Percentiles rank a stretch among this genome's conserved stretches.
phyloP scores from a whole-genome alignment of 2,329 filamentous ascomycete species.

The Sclerotinia spermophila region DNA sequence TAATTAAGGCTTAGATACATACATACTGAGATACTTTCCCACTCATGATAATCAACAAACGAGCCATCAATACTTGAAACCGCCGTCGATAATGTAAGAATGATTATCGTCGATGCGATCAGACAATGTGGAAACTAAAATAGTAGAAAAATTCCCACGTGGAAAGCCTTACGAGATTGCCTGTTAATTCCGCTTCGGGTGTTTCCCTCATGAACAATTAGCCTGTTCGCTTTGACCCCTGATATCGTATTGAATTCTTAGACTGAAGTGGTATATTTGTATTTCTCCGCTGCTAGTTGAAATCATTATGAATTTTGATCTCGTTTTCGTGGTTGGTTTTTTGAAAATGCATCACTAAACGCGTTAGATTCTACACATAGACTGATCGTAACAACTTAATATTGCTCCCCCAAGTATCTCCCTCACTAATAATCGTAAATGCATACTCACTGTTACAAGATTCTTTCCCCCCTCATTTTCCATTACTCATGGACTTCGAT shows the following conservation, averaged over 20 bases:
- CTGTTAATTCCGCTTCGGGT: not conserved
- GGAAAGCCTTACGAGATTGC: not conserved
- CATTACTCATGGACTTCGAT: not conserved
- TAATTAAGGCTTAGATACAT: not conserved
- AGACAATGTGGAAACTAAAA: not conserved
- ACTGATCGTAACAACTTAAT: not conserved
- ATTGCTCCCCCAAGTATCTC: not conserved
- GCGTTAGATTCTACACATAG: not conserved
- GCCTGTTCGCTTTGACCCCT: not conserved
- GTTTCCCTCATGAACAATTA: not conserved
- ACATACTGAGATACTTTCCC: no score
- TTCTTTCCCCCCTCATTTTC: not conserved
- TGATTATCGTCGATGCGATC: not conserved
- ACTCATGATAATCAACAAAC: not conserved
- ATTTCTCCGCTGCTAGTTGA: not conserved
- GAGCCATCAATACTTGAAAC: not conserved
- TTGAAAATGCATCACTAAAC: not conserved
- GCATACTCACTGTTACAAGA: not conserved
- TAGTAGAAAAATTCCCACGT: not conserved
- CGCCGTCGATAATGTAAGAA: not conserved
- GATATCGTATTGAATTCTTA: not conserved
- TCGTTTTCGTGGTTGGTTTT: not conserved
- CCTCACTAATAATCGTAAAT: not conserved
- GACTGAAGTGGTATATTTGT: not conserved
- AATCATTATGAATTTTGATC: not conserved